A percentile compares a stretch with the other conserved stretches of the same genome.
Conservation (phyloP, 805 yeast genomes). For the Myxozyma vanderwaltii region DNA sequence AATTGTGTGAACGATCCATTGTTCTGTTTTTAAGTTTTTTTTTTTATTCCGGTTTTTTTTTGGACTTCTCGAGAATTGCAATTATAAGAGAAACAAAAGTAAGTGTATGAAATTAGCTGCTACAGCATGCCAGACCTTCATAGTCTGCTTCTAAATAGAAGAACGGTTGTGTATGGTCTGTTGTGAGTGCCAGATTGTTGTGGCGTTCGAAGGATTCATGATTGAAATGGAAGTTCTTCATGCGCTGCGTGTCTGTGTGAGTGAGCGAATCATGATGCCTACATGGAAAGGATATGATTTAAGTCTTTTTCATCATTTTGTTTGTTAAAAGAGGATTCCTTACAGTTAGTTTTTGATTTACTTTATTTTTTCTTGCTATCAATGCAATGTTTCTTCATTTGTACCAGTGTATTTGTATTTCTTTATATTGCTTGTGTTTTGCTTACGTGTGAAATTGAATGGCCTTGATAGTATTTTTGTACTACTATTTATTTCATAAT, state of each 20-base stretch:
- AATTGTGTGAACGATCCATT: neutral
- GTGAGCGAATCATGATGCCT: too few species aligned
- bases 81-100: constrained; percentile 7
- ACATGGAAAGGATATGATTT: too few species aligned
- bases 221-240: too few species aligned
- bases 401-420: neutral
- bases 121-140: too few species aligned
- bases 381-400: neutral
- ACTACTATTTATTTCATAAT: neutral
- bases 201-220: too few species aligned
- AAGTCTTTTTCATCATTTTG: too few species aligned
- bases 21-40: neutral
- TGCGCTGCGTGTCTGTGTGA: too few species aligned
- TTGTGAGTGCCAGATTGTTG: too few species aligned
- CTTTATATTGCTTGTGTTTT: neutral
- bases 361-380: neutral
- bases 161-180: too few species aligned
- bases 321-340: neutral
- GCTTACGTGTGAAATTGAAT: neutral
- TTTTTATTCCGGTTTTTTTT: neutral
- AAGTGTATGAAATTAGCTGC: neutral
- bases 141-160: too few species aligned
- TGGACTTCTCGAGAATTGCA: neutral
- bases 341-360: too few species aligned
- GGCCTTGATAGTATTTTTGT: neutral